phyloP scores from a whole-genome alignment of 192 early-diverging fungal species.

The Martensiomyces pterosporus region DNA sequence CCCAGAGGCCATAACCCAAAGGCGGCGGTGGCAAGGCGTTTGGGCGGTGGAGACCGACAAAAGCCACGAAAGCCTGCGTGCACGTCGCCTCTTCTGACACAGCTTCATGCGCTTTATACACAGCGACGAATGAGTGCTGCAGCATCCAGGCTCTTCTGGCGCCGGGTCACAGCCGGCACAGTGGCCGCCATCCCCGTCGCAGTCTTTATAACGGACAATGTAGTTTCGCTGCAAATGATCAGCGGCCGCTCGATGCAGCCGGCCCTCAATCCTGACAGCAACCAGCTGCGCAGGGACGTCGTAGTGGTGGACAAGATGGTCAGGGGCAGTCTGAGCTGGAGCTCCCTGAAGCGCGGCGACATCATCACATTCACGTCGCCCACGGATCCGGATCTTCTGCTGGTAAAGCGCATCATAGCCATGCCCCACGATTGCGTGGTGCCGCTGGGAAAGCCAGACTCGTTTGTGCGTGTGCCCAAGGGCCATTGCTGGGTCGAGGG shows the following conservation, averaged over 20 bases:
- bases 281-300: constrained; percentile 58
- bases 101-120: too few relatives aligned
- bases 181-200: constrained; percentile 16
- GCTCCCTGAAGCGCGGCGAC: constrained; percentile 56
- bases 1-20: too few relatives aligned
- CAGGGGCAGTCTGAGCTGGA: constrained; percentile 36
- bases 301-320: constrained; percentile 63
- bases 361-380: constrained; percentile 69
- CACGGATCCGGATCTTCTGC: constrained; percentile 57
- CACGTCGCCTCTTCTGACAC: too few relatives aligned
- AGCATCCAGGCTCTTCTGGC: constrained; percentile 4
- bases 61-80: too few relatives aligned
- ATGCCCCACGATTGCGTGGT: constrained; percentile 69
- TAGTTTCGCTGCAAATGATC: constrained; percentile 45
- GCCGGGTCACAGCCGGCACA: constrained; percentile 8
- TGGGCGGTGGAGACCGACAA: too few relatives aligned
- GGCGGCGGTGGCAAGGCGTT: too few relatives aligned
- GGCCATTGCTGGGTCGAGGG: constrained; percentile 87
- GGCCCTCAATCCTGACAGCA: constrained; percentile 72
- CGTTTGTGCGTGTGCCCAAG: constrained; percentile 59
- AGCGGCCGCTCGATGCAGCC: constrained; percentile 61
- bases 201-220: constrained; percentile 33
- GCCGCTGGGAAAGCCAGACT: constrained; percentile 20
- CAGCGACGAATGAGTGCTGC: constrained; percentile 12
- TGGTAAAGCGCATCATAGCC: constrained; percentile 84